Base-by-base conservation (phyloP, 23 red algal genomes). In the Gracilaria caudata region DNA sequence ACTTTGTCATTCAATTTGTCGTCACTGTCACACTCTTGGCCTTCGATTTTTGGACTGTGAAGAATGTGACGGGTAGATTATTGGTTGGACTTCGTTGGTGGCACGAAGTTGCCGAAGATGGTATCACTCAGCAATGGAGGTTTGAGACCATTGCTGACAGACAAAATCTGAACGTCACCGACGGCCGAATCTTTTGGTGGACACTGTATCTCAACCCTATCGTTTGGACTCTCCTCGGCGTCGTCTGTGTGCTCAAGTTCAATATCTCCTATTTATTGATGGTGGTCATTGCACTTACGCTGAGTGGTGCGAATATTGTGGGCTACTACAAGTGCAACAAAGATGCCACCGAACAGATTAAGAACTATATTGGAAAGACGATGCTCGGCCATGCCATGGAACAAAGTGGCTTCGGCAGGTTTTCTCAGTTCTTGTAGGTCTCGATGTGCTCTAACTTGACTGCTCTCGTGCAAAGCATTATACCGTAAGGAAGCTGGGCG, bases 41-140 rank as follows among this genome's bases (percentile, higher is more conserved):
- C 10, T 90, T 95, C 47, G 97, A 99, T 77, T 99, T 99, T 44
- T 99, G 97, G 97, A 95, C 93, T n/a, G 97, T 99, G 14, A 99
- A 99, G 51, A 99, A 99, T 71, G 86, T 99, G 25, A 90, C 93
- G 7, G 97, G 97, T 10, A 77, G 97, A 3, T 56, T 95, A 40
- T 59, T 99, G 37, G 97, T 99, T 7, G 97, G 97, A 20, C 81
- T 99, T 25, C 93, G 97, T 0, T 99, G 97, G 97, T 99, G 97
- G 97, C 92, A 94, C 64, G 92, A 99, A 41, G 90, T 99, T 0
- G 80, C 72, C 32, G 92, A 92, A 39, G 93, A 99, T 60, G 93
- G 97, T 4, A 89, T 68, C 1, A 94, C 95, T 21, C 84, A 90
- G 56, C 68, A 61, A 35, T 98, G 95, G 95, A 56, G 95, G 46